Percentiles rank a stretch among this genome's conserved stretches.
These are phyloP conservation scores for Alternaria ventricosa DNA, from an alignment of 2,329 filamentous ascomycete genomes.

Conservation along the genomic window DNA sequence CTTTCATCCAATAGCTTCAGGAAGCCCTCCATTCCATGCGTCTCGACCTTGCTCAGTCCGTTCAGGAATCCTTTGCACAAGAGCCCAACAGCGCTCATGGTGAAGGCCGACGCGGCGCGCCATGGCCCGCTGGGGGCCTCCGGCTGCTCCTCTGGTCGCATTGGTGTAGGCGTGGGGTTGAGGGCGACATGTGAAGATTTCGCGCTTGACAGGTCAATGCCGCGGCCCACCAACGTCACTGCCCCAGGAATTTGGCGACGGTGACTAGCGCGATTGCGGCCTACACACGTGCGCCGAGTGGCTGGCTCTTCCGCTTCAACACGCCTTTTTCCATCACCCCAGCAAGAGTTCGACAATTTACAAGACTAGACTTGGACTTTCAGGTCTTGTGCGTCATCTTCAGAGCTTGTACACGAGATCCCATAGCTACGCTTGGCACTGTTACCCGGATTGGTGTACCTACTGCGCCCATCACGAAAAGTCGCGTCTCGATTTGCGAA, in stretches of 20 bases:
- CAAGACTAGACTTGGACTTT: background rate
- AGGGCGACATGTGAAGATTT: constrained; percentile 23
- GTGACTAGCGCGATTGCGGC: constrained; percentile 16
- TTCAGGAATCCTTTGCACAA: constrained; percentile 78
- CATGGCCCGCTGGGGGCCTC: constrained; percentile 68
- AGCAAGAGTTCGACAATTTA: background rate
- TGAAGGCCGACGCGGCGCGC: constrained; percentile 74
- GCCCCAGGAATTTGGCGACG: constrained; percentile 24
- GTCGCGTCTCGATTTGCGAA: background rate
- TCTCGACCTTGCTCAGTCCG: constrained; percentile 75
- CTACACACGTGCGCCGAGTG: constrained; percentile 13
- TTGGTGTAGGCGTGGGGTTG: constrained; percentile 29
- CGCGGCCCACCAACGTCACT: constrained; percentile 24
- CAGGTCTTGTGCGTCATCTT: background rate
- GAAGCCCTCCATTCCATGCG: constrained; percentile 77
- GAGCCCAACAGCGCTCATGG: constrained; percentile 75
- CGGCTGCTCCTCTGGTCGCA: constrained; percentile 54
- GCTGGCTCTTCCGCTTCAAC: constrained; percentile 9
- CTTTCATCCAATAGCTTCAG: constrained; percentile 77
- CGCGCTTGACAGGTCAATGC: constrained; percentile 9
- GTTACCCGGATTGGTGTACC: background rate
- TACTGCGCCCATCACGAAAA: background rate
- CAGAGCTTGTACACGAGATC: background rate
- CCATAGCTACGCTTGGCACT: background rate
- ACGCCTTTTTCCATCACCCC: background rate